These are phyloP conservation scores for Sporisorium exsertum DNA, from an alignment of 1,284 basidiomycete genomes.

Conservation along the genomic window DNA sequence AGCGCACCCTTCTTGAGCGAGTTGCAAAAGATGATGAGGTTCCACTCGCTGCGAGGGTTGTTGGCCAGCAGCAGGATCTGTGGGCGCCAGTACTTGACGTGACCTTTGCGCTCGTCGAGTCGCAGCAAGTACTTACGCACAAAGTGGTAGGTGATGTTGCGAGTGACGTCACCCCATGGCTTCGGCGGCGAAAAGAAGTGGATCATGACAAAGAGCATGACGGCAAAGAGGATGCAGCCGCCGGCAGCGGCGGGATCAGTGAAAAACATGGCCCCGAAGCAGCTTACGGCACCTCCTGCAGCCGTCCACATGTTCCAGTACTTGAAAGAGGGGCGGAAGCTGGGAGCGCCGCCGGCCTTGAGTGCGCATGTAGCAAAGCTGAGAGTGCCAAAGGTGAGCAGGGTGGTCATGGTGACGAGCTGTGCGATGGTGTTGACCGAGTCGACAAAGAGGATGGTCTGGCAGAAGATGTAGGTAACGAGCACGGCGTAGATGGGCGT, in stretches of 20 bases:
- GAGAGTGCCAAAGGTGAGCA: conserved; percentile 67
- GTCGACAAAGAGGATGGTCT: conserved; percentile 64
- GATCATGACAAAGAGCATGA: conserved; percentile 65
- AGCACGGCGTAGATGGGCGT: conserved; percentile 66
- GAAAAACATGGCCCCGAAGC: conserved; percentile 68
- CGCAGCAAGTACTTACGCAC: conserved; percentile 68
- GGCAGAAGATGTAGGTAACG: conserved; percentile 63
- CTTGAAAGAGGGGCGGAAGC: conserved; percentile 68
- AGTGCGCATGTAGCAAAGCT: conserved; percentile 66
- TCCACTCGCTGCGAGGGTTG: conserved; percentile 67
- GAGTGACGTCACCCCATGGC: conserved; percentile 68
- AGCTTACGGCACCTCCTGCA: conserved; percentile 59
- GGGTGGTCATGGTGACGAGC: conserved; percentile 68
- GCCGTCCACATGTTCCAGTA: conserved; percentile 70
- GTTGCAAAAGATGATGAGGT: conserved; percentile 69
- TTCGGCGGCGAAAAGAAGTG: conserved; percentile 67
- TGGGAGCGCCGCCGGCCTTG: conserved; percentile 68
- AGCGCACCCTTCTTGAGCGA: conserved; percentile 68
- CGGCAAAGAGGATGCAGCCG: conserved; percentile 61
- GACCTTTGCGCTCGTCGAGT: conserved; percentile 67
- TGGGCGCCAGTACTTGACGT: conserved; percentile 69
- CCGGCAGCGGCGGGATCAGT: conserved; percentile 58
- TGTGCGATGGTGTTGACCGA: conserved; percentile 68
- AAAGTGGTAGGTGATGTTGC: conserved; percentile 68
- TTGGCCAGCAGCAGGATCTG: conserved; percentile 67